Percentiles rank a stretch among this genome's conserved stretches.
These are phyloP conservation scores for Zychaea mexicana DNA, from an alignment of 371 early-diverging fungal genomes.

Conservation along the genomic window DNA sequence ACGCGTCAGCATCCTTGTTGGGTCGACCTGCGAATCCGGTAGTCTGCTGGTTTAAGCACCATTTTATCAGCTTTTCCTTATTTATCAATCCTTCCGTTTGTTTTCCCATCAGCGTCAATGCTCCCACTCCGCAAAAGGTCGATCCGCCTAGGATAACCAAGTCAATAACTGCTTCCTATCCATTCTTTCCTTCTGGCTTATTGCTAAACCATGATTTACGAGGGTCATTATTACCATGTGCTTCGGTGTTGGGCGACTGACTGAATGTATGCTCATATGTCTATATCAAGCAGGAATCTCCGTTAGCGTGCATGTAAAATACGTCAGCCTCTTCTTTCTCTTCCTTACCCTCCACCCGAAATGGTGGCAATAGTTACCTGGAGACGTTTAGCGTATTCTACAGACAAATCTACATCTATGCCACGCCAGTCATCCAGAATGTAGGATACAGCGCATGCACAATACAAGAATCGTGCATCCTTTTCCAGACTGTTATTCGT, in stretches of 20 bases:
- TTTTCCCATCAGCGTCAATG: constrained; percentile 73
- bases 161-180: background rate
- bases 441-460: constrained; percentile 84
- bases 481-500: constrained; percentile 66
- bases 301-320: background rate
- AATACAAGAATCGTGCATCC: constrained; percentile 91
- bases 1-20: constrained; percentile 93
- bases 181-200: background rate
- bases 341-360: background rate
- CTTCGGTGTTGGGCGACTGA: constrained; percentile 79
- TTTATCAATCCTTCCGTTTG: constrained; percentile 62
- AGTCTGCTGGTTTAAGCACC: constrained; percentile 81
- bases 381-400: constrained; percentile 68
- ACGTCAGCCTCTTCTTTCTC: background rate
- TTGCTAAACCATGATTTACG: background rate
- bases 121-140: constrained; percentile 89
- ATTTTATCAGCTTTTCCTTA: constrained; percentile 64
- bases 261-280: constrained; percentile 84
- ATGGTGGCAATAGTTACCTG: constrained; percentile 41
- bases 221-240: constrained; percentile 79
- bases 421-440: constrained; percentile 91
- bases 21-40: constrained; percentile 93
- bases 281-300: constrained; percentile 19
- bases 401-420: constrained; percentile 62
- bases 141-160: constrained; percentile 64